A percentile compares a stretch with the other conserved stretches of the same genome.
phyloP scores from a whole-genome alignment of 225 moss, liverwort and hornwort genomes.

The Straminergon stramineum region DNA sequence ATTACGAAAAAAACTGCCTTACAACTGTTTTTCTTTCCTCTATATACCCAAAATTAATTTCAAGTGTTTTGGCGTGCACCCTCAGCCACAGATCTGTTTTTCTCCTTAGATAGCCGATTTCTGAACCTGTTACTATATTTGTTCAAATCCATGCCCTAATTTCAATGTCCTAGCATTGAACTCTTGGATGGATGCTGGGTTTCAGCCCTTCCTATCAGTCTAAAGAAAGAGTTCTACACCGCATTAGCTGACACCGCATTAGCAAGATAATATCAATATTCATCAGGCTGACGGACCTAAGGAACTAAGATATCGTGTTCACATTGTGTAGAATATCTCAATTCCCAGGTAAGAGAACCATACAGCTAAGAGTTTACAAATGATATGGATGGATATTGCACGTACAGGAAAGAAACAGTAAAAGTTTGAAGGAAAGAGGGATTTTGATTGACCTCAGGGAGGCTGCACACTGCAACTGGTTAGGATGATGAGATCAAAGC shows the following conservation, averaged over 20 bases:
- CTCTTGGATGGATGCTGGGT: background rate
- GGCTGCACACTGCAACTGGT: background rate
- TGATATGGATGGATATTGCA: background rate
- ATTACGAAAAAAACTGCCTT: no score
- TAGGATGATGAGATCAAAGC: background rate
- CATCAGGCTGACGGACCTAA: background rate
- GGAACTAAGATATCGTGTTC: background rate
- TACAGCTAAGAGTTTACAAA: background rate
- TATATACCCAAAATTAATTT: no score
- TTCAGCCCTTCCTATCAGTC: background rate
- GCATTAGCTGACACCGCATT: background rate
- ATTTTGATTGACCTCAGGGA: background rate
- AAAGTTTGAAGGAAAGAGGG: background rate
- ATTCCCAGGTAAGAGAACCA: background rate
- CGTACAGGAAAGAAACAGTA: background rate
- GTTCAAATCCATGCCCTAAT: background rate
- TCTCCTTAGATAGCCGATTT: no score
- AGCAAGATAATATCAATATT: background rate
- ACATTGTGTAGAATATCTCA: background rate
- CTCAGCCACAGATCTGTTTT: no score
- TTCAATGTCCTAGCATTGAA: no score
- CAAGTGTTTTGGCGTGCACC: no score
- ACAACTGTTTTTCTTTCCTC: no score
- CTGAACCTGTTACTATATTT: no score
- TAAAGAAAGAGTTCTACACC: background rate